Evolutionary conservation across 23 red algal species (phyloP), one percentile per base, ranked within the genome.

Genomic region (Cyanidium caldarium): DNA sequence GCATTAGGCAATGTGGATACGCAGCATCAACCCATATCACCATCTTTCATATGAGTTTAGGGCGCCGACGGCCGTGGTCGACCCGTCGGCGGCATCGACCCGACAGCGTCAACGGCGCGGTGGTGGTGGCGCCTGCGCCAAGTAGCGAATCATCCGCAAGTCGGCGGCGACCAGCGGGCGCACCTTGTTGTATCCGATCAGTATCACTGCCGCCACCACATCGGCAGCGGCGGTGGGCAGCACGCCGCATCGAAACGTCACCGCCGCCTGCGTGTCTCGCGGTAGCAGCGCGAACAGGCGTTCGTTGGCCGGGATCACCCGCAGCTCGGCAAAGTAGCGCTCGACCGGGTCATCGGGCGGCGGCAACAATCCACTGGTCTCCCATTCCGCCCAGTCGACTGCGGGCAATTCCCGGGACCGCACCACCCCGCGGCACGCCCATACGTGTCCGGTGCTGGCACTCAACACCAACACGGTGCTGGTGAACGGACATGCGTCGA

Each of bases 41-140:
- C 51, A 61, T 61, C 51, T 61, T 61, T 61, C 51, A 28, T 28
- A 61, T 61, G 51, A 61, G 51, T 61, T 28, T 61, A 28, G 12
- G 40, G 10, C 40, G 40, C 10, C 40, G 40, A 44, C 40, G 40
- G 17, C 10, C 17, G 40, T 44, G 12, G 40, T 44, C 40, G 12
- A 13, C 17, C 40, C 12, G 12, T 44, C 40, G 10, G 40, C 40
- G 10, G 40, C 40, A 44, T 44, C 40, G n/a, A n/a, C n/a, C n/a
- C n/a, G n/a, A n/a, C n/a, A n/a, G n/a, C n/a, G n/a, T n/a, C n/a
- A n/a, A n/a, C n/a, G n/a, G n/a, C n/a, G n/a, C n/a, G n/a, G 17
- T 44, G 51, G 51, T 28, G 31, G 5, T 5, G n/a, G 21, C 51
- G 19, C n/a, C 10, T 61, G 51, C 51, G 19, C n/a, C 3, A 61